phyloP scores from a whole-genome alignment of 202 grass and related monocot genomes.

The Setaria italica region DNA sequence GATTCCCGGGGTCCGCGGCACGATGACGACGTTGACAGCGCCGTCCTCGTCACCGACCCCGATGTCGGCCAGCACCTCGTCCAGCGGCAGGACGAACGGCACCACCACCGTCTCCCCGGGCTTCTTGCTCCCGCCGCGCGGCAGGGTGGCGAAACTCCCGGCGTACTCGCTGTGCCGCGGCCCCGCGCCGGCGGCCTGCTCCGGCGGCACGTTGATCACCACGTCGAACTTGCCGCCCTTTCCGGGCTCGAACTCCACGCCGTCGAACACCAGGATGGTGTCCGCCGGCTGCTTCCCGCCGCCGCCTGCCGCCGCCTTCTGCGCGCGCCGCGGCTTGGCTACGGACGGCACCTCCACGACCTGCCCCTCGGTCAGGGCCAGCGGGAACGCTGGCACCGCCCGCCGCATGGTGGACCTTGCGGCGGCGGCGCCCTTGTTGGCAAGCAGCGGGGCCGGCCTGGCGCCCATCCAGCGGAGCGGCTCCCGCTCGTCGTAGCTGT shows the following conservation, averaged over 20 bases:
- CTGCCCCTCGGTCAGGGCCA: neutral
- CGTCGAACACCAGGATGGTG: conserved; percentile 35
- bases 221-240: conserved; percentile 52
- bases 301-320: neutral
- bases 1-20: conserved; percentile 2
- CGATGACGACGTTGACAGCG: conserved; percentile 40
- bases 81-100: conserved; percentile 21
- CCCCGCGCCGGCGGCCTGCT: conserved; percentile 31
- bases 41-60: neutral
- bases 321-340: neutral
- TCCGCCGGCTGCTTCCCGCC: conserved; percentile 12
- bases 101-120: conserved; percentile 13
- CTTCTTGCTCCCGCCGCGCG: neutral
- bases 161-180: conserved; percentile 54
- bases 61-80: conserved; percentile 46
- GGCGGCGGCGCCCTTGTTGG: neutral
- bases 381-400: neutral
- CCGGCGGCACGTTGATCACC: conserved; percentile 37
- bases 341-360: neutral
- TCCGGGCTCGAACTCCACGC: conserved; percentile 14
- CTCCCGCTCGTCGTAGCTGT: neutral
- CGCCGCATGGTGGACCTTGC: neutral
- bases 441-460: too few species aligned
- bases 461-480: neutral
- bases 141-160: conserved; percentile 50